Conservation (phyloP, 169 alveolate species). For the Cryptosporidium sp. region DNA sequence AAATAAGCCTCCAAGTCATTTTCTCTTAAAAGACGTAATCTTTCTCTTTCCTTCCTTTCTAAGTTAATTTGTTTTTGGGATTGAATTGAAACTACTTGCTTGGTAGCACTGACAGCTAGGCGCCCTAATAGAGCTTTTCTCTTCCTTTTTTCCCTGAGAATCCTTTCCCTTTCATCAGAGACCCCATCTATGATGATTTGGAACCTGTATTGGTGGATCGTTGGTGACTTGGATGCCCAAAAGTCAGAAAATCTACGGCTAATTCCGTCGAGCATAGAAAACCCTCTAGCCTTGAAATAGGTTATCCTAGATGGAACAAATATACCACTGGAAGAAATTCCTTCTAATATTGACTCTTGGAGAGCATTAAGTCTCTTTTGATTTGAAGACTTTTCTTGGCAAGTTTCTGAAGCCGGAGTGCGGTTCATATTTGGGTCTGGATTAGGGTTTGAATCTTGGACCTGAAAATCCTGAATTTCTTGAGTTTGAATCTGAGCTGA, state of each 20-base stretch:
- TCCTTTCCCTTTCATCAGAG: constrained; percentile 33
- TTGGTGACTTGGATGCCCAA: constrained; percentile 50
- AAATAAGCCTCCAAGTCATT: constrained; percentile 87
- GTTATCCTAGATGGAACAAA: background rate
- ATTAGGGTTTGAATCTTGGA: background rate
- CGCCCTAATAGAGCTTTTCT: constrained; percentile 7
- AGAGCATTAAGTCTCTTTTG: background rate
- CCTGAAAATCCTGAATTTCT: background rate
- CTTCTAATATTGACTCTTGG: background rate
- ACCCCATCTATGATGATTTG: constrained; percentile 45
- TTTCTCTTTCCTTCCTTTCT: constrained; percentile 68
- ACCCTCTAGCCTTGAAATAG: background rate
- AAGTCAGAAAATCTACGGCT: background rate
- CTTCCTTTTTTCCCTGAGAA: constrained; percentile 14
- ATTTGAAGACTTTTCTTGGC: background rate
- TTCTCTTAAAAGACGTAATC: constrained; percentile 81
- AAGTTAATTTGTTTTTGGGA: constrained; percentile 32
- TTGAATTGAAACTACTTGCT: constrained; percentile 55
- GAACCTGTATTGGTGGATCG: constrained; percentile 46
- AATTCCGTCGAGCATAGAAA: background rate
- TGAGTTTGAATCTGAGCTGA: background rate
- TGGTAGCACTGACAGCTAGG: constrained; percentile 47
- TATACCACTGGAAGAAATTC: background rate
- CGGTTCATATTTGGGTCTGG: background rate
- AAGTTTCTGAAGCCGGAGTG: background rate